Evolutionary conservation across 2,329 filamentous ascomycete species (phyloP).

Genomic region (Hirsutella rhossiliensis): DNA sequence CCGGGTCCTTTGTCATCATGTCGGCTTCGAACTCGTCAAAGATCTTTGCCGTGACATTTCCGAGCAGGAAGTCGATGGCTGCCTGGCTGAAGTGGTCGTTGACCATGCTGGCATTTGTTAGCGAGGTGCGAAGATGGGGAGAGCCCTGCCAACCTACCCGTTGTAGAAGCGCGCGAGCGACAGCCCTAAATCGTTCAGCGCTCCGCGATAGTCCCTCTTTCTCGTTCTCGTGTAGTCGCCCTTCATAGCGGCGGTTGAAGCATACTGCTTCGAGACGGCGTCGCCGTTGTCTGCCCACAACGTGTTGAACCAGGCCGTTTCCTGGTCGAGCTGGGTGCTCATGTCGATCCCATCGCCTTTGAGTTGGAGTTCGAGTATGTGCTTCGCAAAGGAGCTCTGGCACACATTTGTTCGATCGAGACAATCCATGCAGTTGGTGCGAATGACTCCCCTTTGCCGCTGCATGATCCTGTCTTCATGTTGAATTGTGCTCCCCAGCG

Average conservation of each 20-base stretch:
- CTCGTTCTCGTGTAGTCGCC: slow-evolving; percentile 89
- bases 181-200: slow-evolving; percentile 79
- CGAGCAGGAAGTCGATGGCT: slow-evolving; percentile 86
- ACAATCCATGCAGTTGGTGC: slow-evolving; percentile 98
- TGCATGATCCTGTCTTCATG: slow-evolving; percentile 27
- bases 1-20: slow-evolving; percentile 88
- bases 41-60: slow-evolving; percentile 71
- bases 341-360: slow-evolving; percentile 65
- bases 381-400: slow-evolving; percentile 79
- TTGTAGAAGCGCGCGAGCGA: slow-evolving; percentile 68
- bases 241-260: slow-evolving; percentile 89
- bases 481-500: slow-evolving; percentile 58
- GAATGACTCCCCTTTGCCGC: slow-evolving; percentile 63
- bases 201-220: slow-evolving; percentile 83
- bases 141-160: slow-evolving; percentile 32
- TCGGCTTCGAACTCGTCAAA: slow-evolving; percentile 92
- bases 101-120: slow-evolving; percentile 58
- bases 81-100: slow-evolving; percentile 97
- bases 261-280: slow-evolving; percentile 89
- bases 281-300: slow-evolving; percentile 98
- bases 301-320: slow-evolving; percentile 87
- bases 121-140: neutral
- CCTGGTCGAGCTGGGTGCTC: slow-evolving; percentile 61
- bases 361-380: slow-evolving; percentile 70
- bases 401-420: slow-evolving; percentile 93